Conservation (phyloP, 352 stramenopile genomes). For the Globisporangium splendens region DNA sequence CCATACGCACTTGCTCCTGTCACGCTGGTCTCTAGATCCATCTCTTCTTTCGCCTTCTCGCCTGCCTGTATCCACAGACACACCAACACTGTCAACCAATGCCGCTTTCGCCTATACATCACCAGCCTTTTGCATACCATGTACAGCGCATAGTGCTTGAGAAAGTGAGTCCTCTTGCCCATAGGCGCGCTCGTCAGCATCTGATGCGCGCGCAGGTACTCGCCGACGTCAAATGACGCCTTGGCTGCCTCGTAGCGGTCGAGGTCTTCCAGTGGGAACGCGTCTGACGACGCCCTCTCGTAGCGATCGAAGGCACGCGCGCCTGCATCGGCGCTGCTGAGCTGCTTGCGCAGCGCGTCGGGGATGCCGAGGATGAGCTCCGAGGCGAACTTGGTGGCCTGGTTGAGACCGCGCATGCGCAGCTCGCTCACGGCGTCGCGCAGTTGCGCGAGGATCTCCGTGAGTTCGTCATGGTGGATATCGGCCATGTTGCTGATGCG, state of each 20-base stretch:
- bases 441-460: constrained; percentile 42
- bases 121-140: constrained; percentile 27
- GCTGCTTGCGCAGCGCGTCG: constrained; percentile 23
- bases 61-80: constrained; percentile 34
- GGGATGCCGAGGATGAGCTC: constrained; percentile 76
- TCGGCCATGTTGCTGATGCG: constrained; percentile 4
- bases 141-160: constrained; percentile 75
- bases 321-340: constrained; percentile 23
- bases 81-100: background rate
- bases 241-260: constrained; percentile 62
- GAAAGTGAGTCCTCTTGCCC: constrained; percentile 47
- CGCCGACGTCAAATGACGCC: constrained; percentile 63
- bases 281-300: background rate
- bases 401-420: constrained; percentile 54
- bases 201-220: constrained; percentile 75
- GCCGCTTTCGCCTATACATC: background rate
- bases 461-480: constrained; percentile 15
- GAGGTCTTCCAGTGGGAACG: constrained; percentile 11
- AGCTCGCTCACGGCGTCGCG: constrained; percentile 47
- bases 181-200: constrained; percentile 24
- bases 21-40: constrained; percentile 69
- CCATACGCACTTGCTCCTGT: constrained; percentile 31
- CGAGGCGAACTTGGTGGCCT: constrained; percentile 65
- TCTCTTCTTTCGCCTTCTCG: constrained; percentile 80
- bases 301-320: constrained; percentile 1